Base-by-base conservation (phyloP, 2,329 filamentous ascomycete species). In the Fusarium camptoceras region DNA sequence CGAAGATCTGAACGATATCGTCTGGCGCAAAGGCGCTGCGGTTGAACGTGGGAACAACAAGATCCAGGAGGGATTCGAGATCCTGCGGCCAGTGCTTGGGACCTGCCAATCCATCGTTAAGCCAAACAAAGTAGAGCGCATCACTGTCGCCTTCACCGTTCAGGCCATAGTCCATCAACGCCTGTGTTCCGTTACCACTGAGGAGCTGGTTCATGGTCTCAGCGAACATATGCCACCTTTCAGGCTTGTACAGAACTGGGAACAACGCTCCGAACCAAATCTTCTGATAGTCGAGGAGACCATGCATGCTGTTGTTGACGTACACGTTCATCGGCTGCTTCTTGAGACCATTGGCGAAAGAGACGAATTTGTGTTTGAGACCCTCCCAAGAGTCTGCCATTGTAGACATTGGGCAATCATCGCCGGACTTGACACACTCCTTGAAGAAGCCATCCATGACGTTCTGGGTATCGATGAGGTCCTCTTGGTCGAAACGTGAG, bases 301-400 rank as follows among this genome's bases (percentile, higher is more conserved):
- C 82, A 28, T 82, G 81, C 6, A 78, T 70, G 2, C 78, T 78
- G 37, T 75, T 77, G 71, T 84, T 82, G 55, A 86, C 61, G 51
- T 85, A 84, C 15, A 83, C 79, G 3, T 73, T 73, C 25, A 84
- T 63, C 0, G 84, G 83, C 9, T 83, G 75, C 6, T 78, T 70
- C 27, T 76, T 73, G 6, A 86, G 72, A 4, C 75, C 65, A 1
- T 74, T 64, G 2, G 81, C 68, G 6, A 82, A 76, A 1, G 59
- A 42, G 3, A 80, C 57, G 2, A 86, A 72, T 27, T 77, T 76
- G 1, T 70, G 59, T 20, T 72, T 65, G 12, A 84, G 73, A 8
- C 74, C 76, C 28, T 82, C 75, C 42, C 78, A 78, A 1, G 82
- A 78, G 4, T 75, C 66, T 12, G 78, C 79, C 14, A 83, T 64